phyloP scores from a whole-genome alignment of 768 basidiomycete species.

The Russula abietina region DNA sequence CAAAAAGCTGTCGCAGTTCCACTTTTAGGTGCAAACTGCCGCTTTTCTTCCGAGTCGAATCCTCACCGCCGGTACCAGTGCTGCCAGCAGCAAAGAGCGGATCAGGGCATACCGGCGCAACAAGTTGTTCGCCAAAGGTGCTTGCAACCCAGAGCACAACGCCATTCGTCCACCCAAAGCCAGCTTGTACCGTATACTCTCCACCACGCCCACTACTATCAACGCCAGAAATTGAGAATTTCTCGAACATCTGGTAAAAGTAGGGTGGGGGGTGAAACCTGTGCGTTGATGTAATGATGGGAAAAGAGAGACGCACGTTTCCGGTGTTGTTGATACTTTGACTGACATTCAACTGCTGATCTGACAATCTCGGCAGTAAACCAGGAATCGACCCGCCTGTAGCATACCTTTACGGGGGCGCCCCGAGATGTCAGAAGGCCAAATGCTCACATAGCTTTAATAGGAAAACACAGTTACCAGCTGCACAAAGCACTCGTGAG shows the following conservation, averaged over 20 bases:
- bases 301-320: slow-evolving; percentile 47
- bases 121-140: slow-evolving; percentile 55
- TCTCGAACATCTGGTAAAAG: slow-evolving; percentile 92
- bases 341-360: slow-evolving; percentile 63
- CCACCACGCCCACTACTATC: slow-evolving; percentile 77
- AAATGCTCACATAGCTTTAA: background rate
- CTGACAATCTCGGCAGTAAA: slow-evolving; percentile 62
- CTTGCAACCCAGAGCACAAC: slow-evolving; percentile 70
- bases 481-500: slow-evolving; percentile 79
- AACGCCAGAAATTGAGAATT: slow-evolving; percentile 74
- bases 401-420: slow-evolving; percentile 53
- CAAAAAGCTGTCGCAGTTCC: background rate
- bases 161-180: slow-evolving; percentile 89
- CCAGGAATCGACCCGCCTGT: slow-evolving; percentile 81
- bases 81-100: slow-evolving; percentile 8
- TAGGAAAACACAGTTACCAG: slow-evolving; percentile 49
- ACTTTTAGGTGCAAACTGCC: background rate
- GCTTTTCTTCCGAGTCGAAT: background rate
- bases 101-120: slow-evolving; percentile 57
- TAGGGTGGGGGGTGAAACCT: background rate
- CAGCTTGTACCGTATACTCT: slow-evolving; percentile 80
- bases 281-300: background rate
- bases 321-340: slow-evolving; percentile 61
- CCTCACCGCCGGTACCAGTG: no score
- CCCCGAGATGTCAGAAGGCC: background rate